Evolutionary conservation across 2,329 filamentous ascomycete species (phyloP).

Genomic region (Rasamsonia emersonii): DNA sequence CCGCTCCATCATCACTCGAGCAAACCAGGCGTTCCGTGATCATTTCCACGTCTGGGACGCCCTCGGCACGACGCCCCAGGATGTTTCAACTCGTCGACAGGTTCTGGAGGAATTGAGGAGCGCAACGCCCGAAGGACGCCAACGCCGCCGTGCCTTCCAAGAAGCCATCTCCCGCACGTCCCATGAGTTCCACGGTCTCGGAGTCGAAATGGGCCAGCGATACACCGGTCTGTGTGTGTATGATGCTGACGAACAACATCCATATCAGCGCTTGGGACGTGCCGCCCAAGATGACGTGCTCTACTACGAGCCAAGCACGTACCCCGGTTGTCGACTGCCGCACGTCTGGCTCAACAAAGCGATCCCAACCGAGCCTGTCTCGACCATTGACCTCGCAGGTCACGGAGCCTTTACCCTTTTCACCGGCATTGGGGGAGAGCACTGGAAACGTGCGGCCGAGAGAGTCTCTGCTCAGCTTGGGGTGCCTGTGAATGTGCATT

Average conservation of each 20-base stretch:
- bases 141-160: constrained; percentile 32
- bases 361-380: constrained; percentile 39
- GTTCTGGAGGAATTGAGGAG: constrained; percentile 35
- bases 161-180: constrained; percentile 35
- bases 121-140: constrained; percentile 29
- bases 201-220: constrained; percentile 52
- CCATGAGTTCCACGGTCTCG: constrained; percentile 48
- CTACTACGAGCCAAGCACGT: constrained; percentile 43
- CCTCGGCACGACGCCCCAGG: constrained; percentile 36
- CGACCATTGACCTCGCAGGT: constrained; percentile 54
- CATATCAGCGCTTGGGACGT: constrained; percentile 10
- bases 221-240: constrained; percentile 43
- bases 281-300: constrained; percentile 34
- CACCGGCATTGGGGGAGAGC: constrained; percentile 47
- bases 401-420: constrained; percentile 45
- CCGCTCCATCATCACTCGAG: constrained; percentile 41
- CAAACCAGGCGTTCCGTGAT: constrained; percentile 50
- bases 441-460: constrained; percentile 45
- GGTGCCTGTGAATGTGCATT: constrained; percentile 41
- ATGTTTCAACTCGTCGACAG: constrained; percentile 30
- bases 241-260: constrained; percentile 31
- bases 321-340: constrained; percentile 52
- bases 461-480: constrained; percentile 31
- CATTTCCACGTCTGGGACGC: constrained; percentile 41
- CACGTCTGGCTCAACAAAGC: constrained; percentile 54